phyloP scores from a whole-genome alignment of 306 rosid genomes.

The Prunus kanzakura region DNA sequence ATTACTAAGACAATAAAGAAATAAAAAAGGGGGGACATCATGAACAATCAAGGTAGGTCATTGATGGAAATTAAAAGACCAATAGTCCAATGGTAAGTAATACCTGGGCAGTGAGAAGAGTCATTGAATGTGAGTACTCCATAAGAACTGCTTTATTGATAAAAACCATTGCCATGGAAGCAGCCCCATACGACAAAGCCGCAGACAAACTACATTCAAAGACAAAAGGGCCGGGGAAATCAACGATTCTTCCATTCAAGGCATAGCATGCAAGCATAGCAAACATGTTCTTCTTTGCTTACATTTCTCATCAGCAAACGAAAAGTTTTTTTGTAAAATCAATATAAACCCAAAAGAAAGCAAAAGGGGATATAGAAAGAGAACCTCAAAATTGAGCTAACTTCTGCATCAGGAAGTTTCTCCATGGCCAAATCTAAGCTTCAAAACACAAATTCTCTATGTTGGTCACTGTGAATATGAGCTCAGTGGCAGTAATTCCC shows the following conservation, averaged over 20 bases:
- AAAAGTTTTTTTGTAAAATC: neutral
- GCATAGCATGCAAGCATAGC: neutral
- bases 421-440: constrained; percentile 49
- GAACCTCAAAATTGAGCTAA: constrained; percentile 49
- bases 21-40: neutral
- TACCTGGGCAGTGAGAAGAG: constrained; percentile 92
- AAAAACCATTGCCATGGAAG: constrained; percentile 98
- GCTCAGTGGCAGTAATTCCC: neutral
- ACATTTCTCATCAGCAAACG: neutral
- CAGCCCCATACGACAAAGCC: constrained; percentile 79
- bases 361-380: neutral
- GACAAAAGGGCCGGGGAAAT: constrained; percentile 14
- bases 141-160: constrained; percentile 92
- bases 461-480: neutral
- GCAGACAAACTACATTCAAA: constrained; percentile 59
- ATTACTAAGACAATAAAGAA: constrained; percentile 34
- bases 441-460: neutral
- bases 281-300: neutral
- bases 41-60: neutral
- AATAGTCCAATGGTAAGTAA: neutral
- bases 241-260: neutral
- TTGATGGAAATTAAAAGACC: neutral
- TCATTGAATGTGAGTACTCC: constrained; percentile 83
- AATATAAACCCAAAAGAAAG: neutral
- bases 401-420: constrained; percentile 49